phyloP scores from a whole-genome alignment of 768 basidiomycete species.

The Lepiota subincarnata region DNA sequence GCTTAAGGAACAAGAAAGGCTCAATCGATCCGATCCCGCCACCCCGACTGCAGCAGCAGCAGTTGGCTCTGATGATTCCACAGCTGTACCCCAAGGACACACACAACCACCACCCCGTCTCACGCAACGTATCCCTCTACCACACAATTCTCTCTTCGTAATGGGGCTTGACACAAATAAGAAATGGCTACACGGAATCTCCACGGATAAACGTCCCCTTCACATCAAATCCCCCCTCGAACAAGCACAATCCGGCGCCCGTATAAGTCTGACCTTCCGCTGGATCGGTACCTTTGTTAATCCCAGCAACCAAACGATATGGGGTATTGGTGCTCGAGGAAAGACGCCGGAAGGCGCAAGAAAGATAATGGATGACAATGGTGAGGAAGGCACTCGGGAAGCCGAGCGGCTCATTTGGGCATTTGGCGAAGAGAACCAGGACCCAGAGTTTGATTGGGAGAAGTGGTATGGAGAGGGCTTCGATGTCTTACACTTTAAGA shows the following conservation, averaged over 20 bases:
- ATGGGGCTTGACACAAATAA: constrained; percentile 71
- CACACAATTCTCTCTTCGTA: constrained; percentile 82
- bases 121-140: constrained; percentile 65
- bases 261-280: constrained; percentile 80
- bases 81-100: neutral
- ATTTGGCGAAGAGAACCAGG: constrained; percentile 18
- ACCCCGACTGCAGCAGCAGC: neutral
- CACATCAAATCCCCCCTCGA: constrained; percentile 52
- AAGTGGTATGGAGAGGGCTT: constrained; percentile 17
- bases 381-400: constrained; percentile 4
- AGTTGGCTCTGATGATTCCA: constrained; percentile 5
- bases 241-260: constrained; percentile 49
- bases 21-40: neutral
- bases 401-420: constrained; percentile 9
- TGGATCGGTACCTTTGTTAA: constrained; percentile 74
- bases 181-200: constrained; percentile 74
- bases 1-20: constrained; percentile 13
- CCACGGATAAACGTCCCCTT: constrained; percentile 66
- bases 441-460: constrained; percentile 16
- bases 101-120: constrained; percentile 25
- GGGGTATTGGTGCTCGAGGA: constrained; percentile 66
- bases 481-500: constrained; percentile 15
- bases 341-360: constrained; percentile 55
- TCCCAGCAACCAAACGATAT: constrained; percentile 47
- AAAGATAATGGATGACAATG: constrained; percentile 2